Evolutionary conservation across 768 basidiomycete species (phyloP).

Genomic region (Boletus tomentosulus): DNA sequence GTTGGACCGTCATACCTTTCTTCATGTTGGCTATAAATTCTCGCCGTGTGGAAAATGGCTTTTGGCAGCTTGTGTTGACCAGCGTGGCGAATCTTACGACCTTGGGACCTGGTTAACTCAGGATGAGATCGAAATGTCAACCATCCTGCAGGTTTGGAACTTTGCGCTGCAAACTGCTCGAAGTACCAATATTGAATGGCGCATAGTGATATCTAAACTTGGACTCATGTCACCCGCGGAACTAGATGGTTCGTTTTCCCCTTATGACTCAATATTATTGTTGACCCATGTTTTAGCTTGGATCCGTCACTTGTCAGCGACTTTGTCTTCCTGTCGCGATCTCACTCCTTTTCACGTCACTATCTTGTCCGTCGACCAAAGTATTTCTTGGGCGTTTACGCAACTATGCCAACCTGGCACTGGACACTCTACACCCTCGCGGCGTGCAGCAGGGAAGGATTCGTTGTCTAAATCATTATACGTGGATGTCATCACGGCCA

Average conservation of each 20-base stretch:
- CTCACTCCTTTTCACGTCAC: slow-evolving; percentile 57
- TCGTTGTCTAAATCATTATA: slow-evolving; percentile 27
- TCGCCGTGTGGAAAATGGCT: slow-evolving; percentile 74
- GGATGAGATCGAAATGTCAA: slow-evolving; percentile 41
- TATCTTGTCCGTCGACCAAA: slow-evolving; percentile 55
- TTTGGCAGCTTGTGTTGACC: slow-evolving; percentile 68
- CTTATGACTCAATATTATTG: slow-evolving; percentile 1
- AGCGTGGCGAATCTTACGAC: slow-evolving; percentile 73
- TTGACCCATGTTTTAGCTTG: slow-evolving; percentile 49
- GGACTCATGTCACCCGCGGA: slow-evolving; percentile 59
- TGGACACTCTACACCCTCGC: slow-evolving; percentile 23
- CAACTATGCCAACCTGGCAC: slow-evolving; percentile 24
- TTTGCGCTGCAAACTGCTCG: slow-evolving; percentile 60
- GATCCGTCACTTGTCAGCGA: slow-evolving; percentile 47
- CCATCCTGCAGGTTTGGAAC: slow-evolving; percentile 63
- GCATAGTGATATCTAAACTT: slow-evolving; percentile 65
- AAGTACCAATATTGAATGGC: slow-evolving; percentile 75
- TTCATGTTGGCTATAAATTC: slow-evolving; percentile 74
- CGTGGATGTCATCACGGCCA: slow-evolving; percentile 34
- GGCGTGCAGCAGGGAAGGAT: slow-evolving; percentile 30
- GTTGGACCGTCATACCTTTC: slow-evolving; percentile 52
- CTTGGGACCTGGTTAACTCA: slow-evolving; percentile 64
- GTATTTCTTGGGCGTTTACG: slow-evolving; percentile 57
- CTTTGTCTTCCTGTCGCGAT: slow-evolving; percentile 35
- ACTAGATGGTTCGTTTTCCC: slow-evolving; percentile 52